A percentile compares a stretch with the other conserved stretches of the same genome.
Evolutionary conservation across 2,329 filamentous ascomycete genomes (phyloP).

Genomic region (Phyllosticta paracitricarpa): DNA sequence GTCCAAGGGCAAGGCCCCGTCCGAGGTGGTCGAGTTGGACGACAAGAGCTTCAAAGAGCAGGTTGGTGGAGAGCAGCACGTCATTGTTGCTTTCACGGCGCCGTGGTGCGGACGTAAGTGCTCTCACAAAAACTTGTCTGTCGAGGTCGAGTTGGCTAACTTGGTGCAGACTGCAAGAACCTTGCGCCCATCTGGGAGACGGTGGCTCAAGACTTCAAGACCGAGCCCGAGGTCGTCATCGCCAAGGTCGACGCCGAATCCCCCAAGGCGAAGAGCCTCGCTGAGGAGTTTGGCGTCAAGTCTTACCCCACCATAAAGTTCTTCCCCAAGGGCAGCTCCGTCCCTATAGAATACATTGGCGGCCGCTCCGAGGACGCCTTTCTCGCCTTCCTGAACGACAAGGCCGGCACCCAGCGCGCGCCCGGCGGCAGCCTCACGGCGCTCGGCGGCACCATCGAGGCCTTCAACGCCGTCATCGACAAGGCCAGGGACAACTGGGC

Average conservation of each 20-base stretch:
- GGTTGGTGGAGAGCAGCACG: constrained; percentile 77
- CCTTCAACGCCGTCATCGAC: constrained; percentile 64
- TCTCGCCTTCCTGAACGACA: constrained; percentile 73
- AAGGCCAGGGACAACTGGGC: constrained; percentile 56
- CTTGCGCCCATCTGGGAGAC: constrained; percentile 87
- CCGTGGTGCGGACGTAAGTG: constrained; percentile 96
- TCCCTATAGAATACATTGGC: constrained; percentile 60
- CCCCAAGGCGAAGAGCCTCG: constrained; percentile 69
- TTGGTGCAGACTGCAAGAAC: constrained; percentile 75
- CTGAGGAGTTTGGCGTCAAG: constrained; percentile 64
- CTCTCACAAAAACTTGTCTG: neutral
- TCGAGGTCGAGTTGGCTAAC: neutral
- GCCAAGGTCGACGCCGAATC: constrained; percentile 95
- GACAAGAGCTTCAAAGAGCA: constrained; percentile 67
- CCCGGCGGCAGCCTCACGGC: constrained; percentile 70
- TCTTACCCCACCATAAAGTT: constrained; percentile 97
- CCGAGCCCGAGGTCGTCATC: constrained; percentile 69
- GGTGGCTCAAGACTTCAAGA: constrained; percentile 69
- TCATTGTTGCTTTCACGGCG: constrained; percentile 92
- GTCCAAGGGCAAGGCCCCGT: constrained; percentile 62
- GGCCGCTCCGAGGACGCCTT: constrained; percentile 69
- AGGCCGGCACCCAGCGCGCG: constrained; percentile 77
- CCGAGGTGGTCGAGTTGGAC: constrained; percentile 67
- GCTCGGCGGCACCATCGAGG: constrained; percentile 70
- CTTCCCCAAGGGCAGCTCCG: constrained; percentile 77